A percentile compares a stretch with the other conserved stretches of the same genome.
These are phyloP conservation scores for Micractinium sp. DNA, from an alignment of 139 green algal species.

Conservation along the genomic window DNA sequence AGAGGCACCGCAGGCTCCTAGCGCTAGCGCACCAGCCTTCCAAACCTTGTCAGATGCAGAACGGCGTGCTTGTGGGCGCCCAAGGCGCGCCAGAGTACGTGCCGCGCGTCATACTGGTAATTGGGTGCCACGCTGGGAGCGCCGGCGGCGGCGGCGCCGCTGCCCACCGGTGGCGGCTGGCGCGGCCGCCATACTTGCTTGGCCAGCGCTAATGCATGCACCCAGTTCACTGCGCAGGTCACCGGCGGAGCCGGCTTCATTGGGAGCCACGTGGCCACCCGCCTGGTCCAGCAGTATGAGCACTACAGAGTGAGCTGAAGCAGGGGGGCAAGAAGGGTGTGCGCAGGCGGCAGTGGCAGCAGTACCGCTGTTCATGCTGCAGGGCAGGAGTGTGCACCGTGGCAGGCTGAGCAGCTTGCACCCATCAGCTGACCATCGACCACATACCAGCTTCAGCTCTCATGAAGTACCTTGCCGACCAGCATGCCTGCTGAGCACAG, in stretches of 20 bases:
- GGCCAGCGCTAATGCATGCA: too few relatives aligned
- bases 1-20: too few relatives aligned
- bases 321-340: too few relatives aligned
- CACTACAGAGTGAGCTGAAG: background rate
- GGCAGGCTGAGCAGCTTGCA: too few relatives aligned
- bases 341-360: background rate
- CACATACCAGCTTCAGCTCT: too few relatives aligned
- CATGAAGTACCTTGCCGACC: too few relatives aligned
- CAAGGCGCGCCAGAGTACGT: background rate
- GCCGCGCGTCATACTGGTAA: slow-evolving; percentile 38
- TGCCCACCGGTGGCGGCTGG: background rate
- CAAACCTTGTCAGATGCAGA: background rate
- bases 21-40: too few relatives aligned
- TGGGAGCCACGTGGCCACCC: slow-evolving; percentile 85
- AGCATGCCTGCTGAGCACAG: too few relatives aligned
- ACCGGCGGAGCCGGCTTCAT: slow-evolving; percentile 96
- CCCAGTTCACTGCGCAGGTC: background rate
- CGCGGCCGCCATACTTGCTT: too few relatives aligned
- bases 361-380: background rate
- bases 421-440: too few relatives aligned
- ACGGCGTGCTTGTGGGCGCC: background rate
- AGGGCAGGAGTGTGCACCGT: too few relatives aligned
- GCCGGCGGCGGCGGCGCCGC: background rate
- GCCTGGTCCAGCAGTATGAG: slow-evolving; percentile 71
- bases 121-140: background rate